phyloP scores from a whole-genome alignment of 208 protist species.

The Crithidia mellificae region DNA sequence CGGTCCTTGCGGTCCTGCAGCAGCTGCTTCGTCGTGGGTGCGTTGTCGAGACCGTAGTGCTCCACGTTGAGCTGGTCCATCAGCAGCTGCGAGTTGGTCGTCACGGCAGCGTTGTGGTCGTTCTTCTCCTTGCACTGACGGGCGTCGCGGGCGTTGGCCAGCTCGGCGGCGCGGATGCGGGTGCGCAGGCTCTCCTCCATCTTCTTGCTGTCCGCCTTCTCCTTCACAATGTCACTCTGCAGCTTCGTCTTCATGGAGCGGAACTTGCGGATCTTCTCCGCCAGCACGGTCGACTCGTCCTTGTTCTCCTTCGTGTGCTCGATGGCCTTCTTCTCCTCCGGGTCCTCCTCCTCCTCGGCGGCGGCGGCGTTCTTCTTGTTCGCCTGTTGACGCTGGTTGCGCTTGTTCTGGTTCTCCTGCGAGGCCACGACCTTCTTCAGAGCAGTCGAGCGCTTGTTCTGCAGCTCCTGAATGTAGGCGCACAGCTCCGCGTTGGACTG shows the following conservation, averaged over 20 bases:
- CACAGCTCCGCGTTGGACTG: conserved; percentile 74
- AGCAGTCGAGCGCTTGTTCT: conserved; percentile 50
- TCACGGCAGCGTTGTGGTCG: conserved; percentile 62
- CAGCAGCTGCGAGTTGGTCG: conserved; percentile 67
- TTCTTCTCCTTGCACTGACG: conserved; percentile 73
- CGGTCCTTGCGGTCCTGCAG: conserved; percentile 54
- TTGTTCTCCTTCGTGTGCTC: conserved; percentile 50
- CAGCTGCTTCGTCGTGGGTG: conserved; percentile 56
- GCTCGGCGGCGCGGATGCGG: conserved; percentile 48
- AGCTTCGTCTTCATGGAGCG: conserved; percentile 69
- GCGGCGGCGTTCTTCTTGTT: conserved; percentile 9
- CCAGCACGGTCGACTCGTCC: conserved; percentile 27
- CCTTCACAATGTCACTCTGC: conserved; percentile 45
- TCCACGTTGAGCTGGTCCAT: conserved; percentile 75
- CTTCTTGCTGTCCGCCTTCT: conserved; percentile 43
- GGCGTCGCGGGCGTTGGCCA: conserved; percentile 60
- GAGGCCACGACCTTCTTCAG: conserved; percentile 46
- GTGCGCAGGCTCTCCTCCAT: conserved; percentile 45
- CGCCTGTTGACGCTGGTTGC: not conserved
- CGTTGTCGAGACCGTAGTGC: conserved; percentile 76
- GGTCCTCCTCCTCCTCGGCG: conserved; percentile 29
- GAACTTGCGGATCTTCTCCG: conserved; percentile 64
- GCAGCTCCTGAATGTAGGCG: conserved; percentile 63
- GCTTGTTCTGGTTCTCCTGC: conserved; percentile 46
- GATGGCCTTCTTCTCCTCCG: conserved; percentile 42